These are phyloP conservation scores for Rutstroemia sp. DNA, from an alignment of 2,329 filamentous ascomycete species.

Conservation along the genomic window DNA sequence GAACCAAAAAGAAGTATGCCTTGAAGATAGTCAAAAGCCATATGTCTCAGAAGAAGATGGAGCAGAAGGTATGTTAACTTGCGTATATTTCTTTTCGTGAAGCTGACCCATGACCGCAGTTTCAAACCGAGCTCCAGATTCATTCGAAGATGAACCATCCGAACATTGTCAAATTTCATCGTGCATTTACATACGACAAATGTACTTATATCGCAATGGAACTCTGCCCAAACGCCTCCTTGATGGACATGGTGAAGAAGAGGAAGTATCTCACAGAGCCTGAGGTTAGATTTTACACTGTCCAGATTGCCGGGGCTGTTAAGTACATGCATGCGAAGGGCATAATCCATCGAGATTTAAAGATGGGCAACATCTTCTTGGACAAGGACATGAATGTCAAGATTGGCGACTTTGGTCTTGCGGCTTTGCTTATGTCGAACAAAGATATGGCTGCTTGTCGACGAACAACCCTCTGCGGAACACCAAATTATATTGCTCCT, in stretches of 20 bases:
- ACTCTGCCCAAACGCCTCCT: constrained; percentile 87
- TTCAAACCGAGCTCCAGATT: constrained; percentile 84
- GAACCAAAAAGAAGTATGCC: constrained; percentile 61
- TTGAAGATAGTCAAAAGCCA: constrained; percentile 79
- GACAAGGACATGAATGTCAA: constrained; percentile 96
- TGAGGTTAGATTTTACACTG: constrained; percentile 86
- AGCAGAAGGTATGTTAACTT: constrained; percentile 59
- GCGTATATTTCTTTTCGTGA: neutral
- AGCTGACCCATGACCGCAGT: constrained; percentile 35
- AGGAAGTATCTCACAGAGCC: constrained; percentile 86
- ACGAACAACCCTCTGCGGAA: constrained; percentile 90
- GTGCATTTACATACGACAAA: constrained; percentile 82
- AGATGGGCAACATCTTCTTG: constrained; percentile 96
- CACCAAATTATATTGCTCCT: constrained; percentile 95
- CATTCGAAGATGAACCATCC: constrained; percentile 96
- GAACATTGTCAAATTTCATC: constrained; percentile 92
- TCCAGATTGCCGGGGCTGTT: constrained; percentile 93
- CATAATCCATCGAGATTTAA: constrained; percentile 93
- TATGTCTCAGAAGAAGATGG: constrained; percentile 71
- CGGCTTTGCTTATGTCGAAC: constrained; percentile 83
- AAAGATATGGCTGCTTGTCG: constrained; percentile 77
- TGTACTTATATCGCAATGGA: constrained; percentile 93
- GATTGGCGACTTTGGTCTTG: constrained; percentile 93
- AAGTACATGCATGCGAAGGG: constrained; percentile 96
- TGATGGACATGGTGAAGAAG: constrained; percentile 97